phyloP scores from a whole-genome alignment of 225 moss, liverwort and hornwort species.

The Climacium dendroides region DNA sequence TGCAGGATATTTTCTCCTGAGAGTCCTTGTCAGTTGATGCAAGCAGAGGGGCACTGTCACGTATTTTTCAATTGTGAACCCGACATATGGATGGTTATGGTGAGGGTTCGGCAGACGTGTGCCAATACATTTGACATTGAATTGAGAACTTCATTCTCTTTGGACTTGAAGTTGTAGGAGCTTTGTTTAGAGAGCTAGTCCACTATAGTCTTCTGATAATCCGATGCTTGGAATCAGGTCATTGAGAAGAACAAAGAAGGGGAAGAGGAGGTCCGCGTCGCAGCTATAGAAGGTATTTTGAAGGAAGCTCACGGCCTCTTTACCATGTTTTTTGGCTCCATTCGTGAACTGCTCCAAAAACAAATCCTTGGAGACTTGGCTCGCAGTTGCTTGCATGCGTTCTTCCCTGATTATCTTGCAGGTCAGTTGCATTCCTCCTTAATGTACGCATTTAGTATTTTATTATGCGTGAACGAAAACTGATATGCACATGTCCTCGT shows the following conservation, averaged over 20 bases:
- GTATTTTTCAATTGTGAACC: slow-evolving; percentile 76
- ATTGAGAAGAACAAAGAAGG: slow-evolving; percentile 64
- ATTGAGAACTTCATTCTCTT: not conserved
- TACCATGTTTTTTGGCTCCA: slow-evolving; percentile 61
- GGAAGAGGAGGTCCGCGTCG: slow-evolving; percentile 50
- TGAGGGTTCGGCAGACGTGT: slow-evolving; percentile 12
- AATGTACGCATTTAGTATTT: not conserved
- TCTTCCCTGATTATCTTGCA: slow-evolving; percentile 77
- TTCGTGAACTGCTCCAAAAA: slow-evolving; percentile 46
- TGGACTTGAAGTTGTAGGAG: not conserved
- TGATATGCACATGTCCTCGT: not conserved
- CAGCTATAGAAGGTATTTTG: slow-evolving; percentile 42
- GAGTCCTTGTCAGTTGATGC: slow-evolving; percentile 75
- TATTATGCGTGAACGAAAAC: not conserved
- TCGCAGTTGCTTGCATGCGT: slow-evolving; percentile 65
- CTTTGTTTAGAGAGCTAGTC: not conserved
- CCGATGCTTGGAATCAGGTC: slow-evolving; percentile 20
- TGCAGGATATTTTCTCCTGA: slow-evolving; percentile 78
- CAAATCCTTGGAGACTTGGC: slow-evolving; percentile 65
- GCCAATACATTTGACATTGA: not conserved
- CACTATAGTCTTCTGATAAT: not conserved
- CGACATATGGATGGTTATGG: slow-evolving; percentile 92
- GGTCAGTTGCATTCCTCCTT: not conserved
- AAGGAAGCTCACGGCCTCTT: slow-evolving; percentile 61
- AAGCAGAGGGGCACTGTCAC: slow-evolving; percentile 68